Conservation (phyloP, 306 rosid species). For the Lotus japonicus region DNA sequence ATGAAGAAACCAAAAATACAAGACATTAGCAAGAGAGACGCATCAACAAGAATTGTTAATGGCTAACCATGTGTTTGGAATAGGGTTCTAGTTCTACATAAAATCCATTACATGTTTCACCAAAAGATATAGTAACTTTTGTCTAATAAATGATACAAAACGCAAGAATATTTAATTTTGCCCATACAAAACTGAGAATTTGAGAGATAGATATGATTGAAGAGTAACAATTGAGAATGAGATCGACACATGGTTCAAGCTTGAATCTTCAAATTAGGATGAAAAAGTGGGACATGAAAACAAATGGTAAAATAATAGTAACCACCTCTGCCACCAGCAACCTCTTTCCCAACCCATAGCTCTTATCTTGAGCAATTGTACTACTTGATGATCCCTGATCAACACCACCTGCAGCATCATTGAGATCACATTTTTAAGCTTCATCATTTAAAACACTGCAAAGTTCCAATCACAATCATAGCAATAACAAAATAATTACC, state of each 20-base stretch:
- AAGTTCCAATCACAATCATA: not conserved
- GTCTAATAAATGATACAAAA: no score
- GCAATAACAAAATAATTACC: constrained; percentile 21
- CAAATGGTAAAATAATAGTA: constrained; percentile 24
- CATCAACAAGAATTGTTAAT: no score
- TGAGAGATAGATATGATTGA: not conserved
- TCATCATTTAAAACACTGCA: not conserved
- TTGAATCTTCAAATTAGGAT: not conserved
- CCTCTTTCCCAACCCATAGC: constrained; percentile 28
- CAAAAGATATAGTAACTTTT: no score
- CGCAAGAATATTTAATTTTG: no score
- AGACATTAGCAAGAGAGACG: no score
- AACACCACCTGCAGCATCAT: constrained; percentile 20
- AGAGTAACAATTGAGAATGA: not conserved
- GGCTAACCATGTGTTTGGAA: no score
- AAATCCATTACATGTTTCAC: no score
- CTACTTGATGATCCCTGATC: constrained; percentile 29
- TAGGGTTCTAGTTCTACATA: no score
- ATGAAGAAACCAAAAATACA: no score
- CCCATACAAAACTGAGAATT: no score
- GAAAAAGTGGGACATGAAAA: constrained; percentile 32
- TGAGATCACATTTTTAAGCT: not conserved
- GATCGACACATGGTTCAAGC: not conserved
- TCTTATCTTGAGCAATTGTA: constrained; percentile 29
- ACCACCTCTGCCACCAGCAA: constrained; percentile 27